Evolutionary conservation across 768 basidiomycete genomes (phyloP).

Genomic region (Boletellus sp.): DNA sequence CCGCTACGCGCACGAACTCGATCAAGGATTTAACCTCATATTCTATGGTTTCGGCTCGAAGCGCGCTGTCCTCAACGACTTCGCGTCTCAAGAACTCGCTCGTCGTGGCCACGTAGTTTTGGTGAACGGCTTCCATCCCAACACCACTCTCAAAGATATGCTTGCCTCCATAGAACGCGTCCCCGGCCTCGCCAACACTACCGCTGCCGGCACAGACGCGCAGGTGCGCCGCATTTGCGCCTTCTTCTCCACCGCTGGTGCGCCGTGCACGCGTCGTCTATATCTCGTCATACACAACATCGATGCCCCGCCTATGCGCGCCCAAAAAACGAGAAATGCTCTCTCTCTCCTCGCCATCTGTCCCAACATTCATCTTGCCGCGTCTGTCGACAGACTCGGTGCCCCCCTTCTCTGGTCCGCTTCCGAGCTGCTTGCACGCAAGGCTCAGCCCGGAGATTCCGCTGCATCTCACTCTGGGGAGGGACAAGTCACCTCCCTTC

Average conservation of each 20-base stretch:
- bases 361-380: constrained; percentile 75
- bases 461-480: background rate
- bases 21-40: constrained; percentile 81
- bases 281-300: constrained; percentile 88
- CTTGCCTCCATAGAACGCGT: constrained; percentile 52
- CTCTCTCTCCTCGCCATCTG: constrained; percentile 71
- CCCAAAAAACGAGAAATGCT: constrained; percentile 56
- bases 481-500: constrained; percentile 12
- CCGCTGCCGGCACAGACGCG: constrained; percentile 44
- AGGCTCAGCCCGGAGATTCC: constrained; percentile 23
- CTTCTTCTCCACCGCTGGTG: constrained; percentile 47
- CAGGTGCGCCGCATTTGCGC: constrained; percentile 64
- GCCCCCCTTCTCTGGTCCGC: constrained; percentile 81
- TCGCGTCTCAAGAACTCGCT: constrained; percentile 56
- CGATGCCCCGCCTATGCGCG: constrained; percentile 70
- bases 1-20: constrained; percentile 67
- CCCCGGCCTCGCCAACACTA: constrained; percentile 15
- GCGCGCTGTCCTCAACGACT: constrained; percentile 66
- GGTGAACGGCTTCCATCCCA: constrained; percentile 74
- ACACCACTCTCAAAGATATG: constrained; percentile 65
- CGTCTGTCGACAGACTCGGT: constrained; percentile 85
- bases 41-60: constrained; percentile 93
- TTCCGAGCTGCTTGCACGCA: constrained; percentile 57
- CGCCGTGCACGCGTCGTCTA: constrained; percentile 41
- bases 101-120: constrained; percentile 70